Evolutionary conservation across 176 grass and related monocot genomes (phyloP).

Genomic region (Eleusine indica): DNA sequence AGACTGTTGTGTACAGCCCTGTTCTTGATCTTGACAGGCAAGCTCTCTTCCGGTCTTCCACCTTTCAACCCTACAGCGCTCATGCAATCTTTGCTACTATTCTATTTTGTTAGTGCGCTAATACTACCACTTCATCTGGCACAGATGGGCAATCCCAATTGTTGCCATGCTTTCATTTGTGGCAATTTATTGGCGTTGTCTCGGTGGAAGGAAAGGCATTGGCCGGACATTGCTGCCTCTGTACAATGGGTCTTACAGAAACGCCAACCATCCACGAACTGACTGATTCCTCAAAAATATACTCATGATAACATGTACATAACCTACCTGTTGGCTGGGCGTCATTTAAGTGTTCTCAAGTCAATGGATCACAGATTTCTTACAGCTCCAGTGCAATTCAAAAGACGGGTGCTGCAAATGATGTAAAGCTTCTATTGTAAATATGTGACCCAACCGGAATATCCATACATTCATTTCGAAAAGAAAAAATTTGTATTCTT

Average conservation of each 20-base stretch:
- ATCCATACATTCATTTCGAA: background rate
- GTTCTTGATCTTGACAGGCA: slow-evolving; percentile 92
- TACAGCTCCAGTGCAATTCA: background rate
- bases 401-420: background rate
- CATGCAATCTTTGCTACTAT: background rate
- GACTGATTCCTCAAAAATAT: slow-evolving; percentile 49
- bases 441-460: slow-evolving; percentile 20
- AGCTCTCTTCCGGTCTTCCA: background rate
- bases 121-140: background rate
- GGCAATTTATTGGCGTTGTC: slow-evolving; percentile 75
- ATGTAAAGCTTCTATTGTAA: slow-evolving; percentile 5
- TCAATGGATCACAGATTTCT: slow-evolving; percentile 31
- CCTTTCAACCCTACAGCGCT: background rate
- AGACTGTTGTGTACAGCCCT: slow-evolving; percentile 82
- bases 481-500: background rate
- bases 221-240: slow-evolving; percentile 62
- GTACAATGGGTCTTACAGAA: slow-evolving; percentile 58
- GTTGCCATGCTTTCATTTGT: slow-evolving; percentile 39
- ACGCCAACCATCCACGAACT: slow-evolving; percentile 61
- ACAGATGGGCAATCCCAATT: slow-evolving; percentile 90
- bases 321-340: slow-evolving; percentile 20
- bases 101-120: background rate
- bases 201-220: slow-evolving; percentile 65
- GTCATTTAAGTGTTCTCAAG: slow-evolving; percentile 40
- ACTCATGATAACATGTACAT: background rate